Percentiles rank a stretch among this genome's conserved stretches.
These are phyloP conservation scores for Trichoderma atrobrunneum DNA, from an alignment of 2,329 filamentous ascomycete genomes.

Conservation along the genomic window DNA sequence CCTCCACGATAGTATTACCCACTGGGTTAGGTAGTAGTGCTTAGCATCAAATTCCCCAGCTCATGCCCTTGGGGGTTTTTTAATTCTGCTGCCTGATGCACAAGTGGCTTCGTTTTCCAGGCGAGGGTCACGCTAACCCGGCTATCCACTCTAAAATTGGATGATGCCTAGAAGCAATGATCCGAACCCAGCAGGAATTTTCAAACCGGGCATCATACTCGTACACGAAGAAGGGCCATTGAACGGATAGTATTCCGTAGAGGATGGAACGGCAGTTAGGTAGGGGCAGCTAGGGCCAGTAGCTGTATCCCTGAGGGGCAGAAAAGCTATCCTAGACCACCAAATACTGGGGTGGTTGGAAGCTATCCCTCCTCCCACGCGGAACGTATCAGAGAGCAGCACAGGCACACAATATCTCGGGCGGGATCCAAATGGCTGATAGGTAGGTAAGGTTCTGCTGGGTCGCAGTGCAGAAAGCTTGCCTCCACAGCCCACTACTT, in stretches of 20 bases:
- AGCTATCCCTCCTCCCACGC: not conserved
- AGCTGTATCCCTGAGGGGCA: not conserved
- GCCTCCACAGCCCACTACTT: not conserved
- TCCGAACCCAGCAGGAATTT: not conserved
- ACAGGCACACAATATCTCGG: not conserved
- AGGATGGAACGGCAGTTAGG: not conserved
- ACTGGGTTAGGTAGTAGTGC: not conserved
- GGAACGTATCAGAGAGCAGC: not conserved
- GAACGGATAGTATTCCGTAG: not conserved
- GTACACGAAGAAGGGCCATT: not conserved
- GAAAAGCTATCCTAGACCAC: not conserved
- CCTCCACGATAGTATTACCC: not conserved
- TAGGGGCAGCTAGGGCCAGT: not conserved
- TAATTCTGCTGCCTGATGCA: slow-evolving; percentile 10
- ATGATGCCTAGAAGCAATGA: not conserved
- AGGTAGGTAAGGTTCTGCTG: not conserved
- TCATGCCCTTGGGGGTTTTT: not conserved
- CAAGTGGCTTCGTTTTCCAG: not conserved
- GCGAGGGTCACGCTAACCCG: not conserved
- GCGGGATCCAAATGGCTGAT: not conserved
- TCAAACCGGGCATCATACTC: not conserved
- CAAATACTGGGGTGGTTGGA: not conserved
- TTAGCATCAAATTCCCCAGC: not conserved
- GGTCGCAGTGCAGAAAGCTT: not conserved
- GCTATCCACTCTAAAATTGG: not conserved